Evolutionary conservation across 805 yeast species (phyloP).

Genomic region (Kregervanrija pseudodelftensis): DNA sequence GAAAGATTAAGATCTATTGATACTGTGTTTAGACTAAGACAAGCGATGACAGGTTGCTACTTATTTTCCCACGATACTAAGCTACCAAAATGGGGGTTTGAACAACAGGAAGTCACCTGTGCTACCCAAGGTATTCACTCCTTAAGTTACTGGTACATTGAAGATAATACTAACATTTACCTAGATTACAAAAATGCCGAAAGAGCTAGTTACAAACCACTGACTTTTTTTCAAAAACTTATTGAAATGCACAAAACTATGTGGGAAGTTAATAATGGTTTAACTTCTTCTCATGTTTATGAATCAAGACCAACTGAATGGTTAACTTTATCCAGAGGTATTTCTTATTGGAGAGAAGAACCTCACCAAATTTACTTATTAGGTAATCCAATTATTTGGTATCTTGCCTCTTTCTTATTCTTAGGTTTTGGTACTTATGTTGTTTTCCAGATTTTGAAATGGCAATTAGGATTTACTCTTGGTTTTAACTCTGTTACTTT

Average conservation of each 20-base stretch:
- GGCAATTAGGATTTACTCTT: slow-evolving; percentile 51
- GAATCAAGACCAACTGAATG: slow-evolving; percentile 68
- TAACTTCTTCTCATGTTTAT: slow-evolving; percentile 62
- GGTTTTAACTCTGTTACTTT: slow-evolving; percentile 45
- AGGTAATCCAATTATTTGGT: slow-evolving; percentile 80
- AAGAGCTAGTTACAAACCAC: slow-evolving; percentile 44
- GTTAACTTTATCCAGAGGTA: slow-evolving; percentile 74
- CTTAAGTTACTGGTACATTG: slow-evolving; percentile 67
- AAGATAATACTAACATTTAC: slow-evolving; percentile 51
- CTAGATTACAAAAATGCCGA: slow-evolving; percentile 36
- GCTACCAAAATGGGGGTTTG: slow-evolving; percentile 78
- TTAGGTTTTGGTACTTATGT: slow-evolving; percentile 42
- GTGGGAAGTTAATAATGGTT: slow-evolving; percentile 72
- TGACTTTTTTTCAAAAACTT: slow-evolving; percentile 52
- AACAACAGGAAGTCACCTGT: slow-evolving; percentile 80
- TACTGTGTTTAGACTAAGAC: slow-evolving; percentile 66
- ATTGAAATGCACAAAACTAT: slow-evolving; percentile 60
- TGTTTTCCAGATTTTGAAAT: slow-evolving; percentile 43
- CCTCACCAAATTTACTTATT: slow-evolving; percentile 52
- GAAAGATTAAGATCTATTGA: slow-evolving; percentile 55
- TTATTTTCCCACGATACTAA: slow-evolving; percentile 69
- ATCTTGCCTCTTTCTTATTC: slow-evolving; percentile 54
- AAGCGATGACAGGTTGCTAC: slow-evolving; percentile 74
- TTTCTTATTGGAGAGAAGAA: slow-evolving; percentile 68
- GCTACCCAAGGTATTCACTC: slow-evolving; percentile 61